These are phyloP conservation scores for Striga asiatica DNA, from an alignment of 257 asterid species.

Conservation along the genomic window DNA sequence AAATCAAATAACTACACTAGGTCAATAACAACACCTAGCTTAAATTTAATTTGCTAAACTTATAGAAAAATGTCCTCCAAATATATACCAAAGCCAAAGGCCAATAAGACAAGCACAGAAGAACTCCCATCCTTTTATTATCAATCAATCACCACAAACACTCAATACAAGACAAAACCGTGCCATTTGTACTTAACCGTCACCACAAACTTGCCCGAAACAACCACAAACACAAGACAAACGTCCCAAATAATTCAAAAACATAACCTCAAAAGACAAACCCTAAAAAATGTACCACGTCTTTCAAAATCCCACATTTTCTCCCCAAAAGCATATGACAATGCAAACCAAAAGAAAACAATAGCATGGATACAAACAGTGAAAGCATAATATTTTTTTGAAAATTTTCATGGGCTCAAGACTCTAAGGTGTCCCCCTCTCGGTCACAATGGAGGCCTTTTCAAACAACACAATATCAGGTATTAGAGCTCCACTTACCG, in stretches of 20 bases:
- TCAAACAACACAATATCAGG: slow-evolving; percentile 33
- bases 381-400: not conserved
- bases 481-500: slow-evolving; percentile 87
- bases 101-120: no score
- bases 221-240: slow-evolving; percentile 8
- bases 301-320: slow-evolving; percentile 12
- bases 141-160: no score
- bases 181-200: not conserved
- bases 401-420: slow-evolving; percentile 38
- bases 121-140: no score
- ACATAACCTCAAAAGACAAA: slow-evolving; percentile 18
- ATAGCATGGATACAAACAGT: slow-evolving; percentile 12
- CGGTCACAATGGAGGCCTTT: slow-evolving; percentile 40
- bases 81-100: no score
- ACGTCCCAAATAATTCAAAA: slow-evolving; percentile 6
- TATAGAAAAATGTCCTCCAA: no score
- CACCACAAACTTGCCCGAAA: not conserved
- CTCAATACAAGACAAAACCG: no score
- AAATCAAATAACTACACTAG: no score
- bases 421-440: slow-evolving; percentile 42
- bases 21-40: no score
- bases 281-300: slow-evolving; percentile 17
- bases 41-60: no score
- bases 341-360: slow-evolving; percentile 1
- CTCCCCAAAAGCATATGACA: slow-evolving; percentile 2